Evolutionary conservation across 805 yeast genomes (phyloP).

Genomic region (Wickerhamiella brachini): DNA sequence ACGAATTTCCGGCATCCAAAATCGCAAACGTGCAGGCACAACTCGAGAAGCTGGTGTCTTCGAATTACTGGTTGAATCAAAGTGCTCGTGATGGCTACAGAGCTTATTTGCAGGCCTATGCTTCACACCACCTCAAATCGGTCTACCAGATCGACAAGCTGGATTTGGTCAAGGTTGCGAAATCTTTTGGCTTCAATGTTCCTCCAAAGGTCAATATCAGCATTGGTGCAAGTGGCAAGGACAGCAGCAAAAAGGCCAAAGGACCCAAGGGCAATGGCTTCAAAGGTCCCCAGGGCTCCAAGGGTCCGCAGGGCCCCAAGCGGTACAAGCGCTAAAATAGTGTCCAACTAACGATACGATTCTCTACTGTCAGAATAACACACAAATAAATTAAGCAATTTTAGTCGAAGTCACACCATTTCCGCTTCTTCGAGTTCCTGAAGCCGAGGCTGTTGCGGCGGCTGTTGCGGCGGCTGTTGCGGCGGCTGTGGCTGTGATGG

Average conservation of each 20-base stretch:
- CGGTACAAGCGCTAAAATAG: background rate
- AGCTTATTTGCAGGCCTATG: slow-evolving; percentile 91
- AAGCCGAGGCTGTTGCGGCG: too few species aligned
- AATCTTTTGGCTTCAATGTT: slow-evolving; percentile 76
- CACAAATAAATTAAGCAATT: background rate
- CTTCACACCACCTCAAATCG: slow-evolving; percentile 90
- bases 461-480: too few species aligned
- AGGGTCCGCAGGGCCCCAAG: background rate
- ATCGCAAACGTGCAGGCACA: slow-evolving; percentile 95
- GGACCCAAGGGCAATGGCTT: slow-evolving; percentile 1
- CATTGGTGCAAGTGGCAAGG: slow-evolving; percentile 82
- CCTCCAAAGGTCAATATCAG: slow-evolving; percentile 97
- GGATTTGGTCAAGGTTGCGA: slow-evolving; percentile 88
- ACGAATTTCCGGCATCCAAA: slow-evolving; percentile 86
- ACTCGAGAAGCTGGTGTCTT: slow-evolving; percentile 75
- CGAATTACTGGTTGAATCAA: slow-evolving; percentile 87
- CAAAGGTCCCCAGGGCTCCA: too few species aligned
- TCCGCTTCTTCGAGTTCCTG: background rate
- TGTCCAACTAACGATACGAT: background rate
- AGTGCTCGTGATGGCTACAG: slow-evolving; percentile 96
- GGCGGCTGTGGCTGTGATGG: too few species aligned
- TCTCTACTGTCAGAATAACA: background rate
- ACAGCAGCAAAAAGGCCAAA: slow-evolving; percentile 16
- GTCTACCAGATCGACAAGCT: slow-evolving; percentile 93
- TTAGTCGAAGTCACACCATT: background rate